A percentile compares a stretch with the other conserved stretches of the same genome.
phyloP scores from a whole-genome alignment of 2,329 filamentous ascomycete species.

The Setomelanomma holmii region DNA sequence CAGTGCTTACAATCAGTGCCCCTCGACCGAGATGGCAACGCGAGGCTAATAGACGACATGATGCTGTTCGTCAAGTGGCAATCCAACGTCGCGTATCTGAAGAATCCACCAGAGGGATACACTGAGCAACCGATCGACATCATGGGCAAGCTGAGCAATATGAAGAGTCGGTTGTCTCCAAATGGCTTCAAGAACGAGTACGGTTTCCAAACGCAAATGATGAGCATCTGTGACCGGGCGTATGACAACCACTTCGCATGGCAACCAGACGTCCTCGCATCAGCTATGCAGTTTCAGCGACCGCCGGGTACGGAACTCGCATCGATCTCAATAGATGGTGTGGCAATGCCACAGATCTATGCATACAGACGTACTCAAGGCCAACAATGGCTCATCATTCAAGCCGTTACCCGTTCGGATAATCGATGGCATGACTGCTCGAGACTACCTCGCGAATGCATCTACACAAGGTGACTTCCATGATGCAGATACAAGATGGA shows the following conservation, averaged over 20 bases:
- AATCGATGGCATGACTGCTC: constrained; percentile 48
- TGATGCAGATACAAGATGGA: constrained; percentile 52
- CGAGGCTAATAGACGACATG: constrained; percentile 43
- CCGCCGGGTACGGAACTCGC: constrained; percentile 40
- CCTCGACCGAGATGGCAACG: constrained; percentile 42
- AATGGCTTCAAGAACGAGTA: constrained; percentile 49
- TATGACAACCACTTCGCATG: constrained; percentile 53
- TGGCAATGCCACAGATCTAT: constrained; percentile 46
- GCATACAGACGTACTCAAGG: constrained; percentile 36
- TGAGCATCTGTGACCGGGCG: constrained; percentile 42
- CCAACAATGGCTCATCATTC: constrained; percentile 35
- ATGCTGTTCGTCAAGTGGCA: constrained; percentile 49
- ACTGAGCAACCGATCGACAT: constrained; percentile 50
- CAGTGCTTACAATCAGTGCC: constrained; percentile 48
- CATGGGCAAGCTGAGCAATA: constrained; percentile 44
- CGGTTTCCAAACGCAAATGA: constrained; percentile 49
- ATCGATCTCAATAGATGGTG: constrained; percentile 46
- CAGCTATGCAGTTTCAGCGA: constrained; percentile 47
- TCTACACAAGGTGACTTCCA: constrained; percentile 43
- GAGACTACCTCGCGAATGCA: constrained; percentile 42
- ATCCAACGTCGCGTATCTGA: constrained; percentile 49
- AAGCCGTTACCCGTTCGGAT: constrained; percentile 45
- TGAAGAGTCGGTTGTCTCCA: constrained; percentile 38
- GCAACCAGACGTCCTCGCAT: constrained; percentile 46
- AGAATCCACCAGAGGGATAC: constrained; percentile 46